These are phyloP conservation scores for Annulohypoxylon stygium DNA, from an alignment of 495 filamentous ascomycete genomes.

Conservation along the genomic window DNA sequence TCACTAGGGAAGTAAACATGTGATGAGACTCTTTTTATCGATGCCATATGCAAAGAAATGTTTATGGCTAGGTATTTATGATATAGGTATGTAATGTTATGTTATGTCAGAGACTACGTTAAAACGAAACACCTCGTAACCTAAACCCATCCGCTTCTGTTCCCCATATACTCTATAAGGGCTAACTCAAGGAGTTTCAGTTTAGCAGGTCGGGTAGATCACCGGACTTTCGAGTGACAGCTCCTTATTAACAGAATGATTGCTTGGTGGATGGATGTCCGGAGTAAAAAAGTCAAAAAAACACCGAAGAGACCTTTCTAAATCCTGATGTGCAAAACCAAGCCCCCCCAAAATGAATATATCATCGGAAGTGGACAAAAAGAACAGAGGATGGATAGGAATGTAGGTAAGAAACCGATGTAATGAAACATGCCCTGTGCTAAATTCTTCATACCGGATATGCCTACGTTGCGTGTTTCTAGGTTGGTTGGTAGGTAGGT, in stretches of 20 bases:
- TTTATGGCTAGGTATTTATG: background rate
- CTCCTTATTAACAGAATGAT: slow-evolving; percentile 8
- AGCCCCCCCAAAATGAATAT: background rate
- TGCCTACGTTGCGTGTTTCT: background rate
- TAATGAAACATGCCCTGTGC: background rate
- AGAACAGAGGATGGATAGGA: background rate
- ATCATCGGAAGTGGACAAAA: background rate
- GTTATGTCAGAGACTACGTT: background rate
- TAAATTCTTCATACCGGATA: background rate
- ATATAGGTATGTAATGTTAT: background rate
- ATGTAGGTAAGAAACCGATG: background rate
- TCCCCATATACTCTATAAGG: background rate
- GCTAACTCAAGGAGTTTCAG: background rate
- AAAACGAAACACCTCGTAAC: background rate
- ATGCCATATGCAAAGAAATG: background rate
- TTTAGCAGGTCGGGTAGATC: background rate
- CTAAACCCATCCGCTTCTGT: background rate
- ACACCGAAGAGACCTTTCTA: background rate
- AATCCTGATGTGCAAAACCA: background rate
- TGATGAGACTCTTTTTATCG: background rate
- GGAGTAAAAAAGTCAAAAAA: background rate
- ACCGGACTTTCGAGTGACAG: background rate
- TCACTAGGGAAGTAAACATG: too few relatives aligned
- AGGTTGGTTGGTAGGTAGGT: background rate
- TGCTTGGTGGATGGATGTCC: background rate